Percentiles rank a stretch among this genome's conserved stretches.
Conservation (phyloP, 345 rosid species). For the Eutrema heterophyllum region DNA sequence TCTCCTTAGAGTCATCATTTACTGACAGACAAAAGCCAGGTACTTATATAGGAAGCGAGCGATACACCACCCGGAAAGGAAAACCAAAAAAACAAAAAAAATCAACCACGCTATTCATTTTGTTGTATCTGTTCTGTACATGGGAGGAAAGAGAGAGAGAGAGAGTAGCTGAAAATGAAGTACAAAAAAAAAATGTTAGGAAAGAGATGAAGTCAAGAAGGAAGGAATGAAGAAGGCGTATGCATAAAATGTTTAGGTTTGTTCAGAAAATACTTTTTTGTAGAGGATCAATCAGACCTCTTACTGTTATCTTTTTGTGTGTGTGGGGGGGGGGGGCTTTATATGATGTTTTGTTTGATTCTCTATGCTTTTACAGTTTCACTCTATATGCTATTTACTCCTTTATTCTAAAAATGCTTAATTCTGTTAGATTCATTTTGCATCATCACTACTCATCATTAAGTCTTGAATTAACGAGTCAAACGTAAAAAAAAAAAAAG, state of each 20-base stretch:
- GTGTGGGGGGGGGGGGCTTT: conserved; percentile 13
- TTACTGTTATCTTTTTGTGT: conserved; percentile 16
- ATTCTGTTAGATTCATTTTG: conserved; percentile 4
- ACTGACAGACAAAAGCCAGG: conserved; percentile 39
- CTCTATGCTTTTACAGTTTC: conserved; percentile 17
- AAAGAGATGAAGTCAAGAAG: conserved; percentile 13
- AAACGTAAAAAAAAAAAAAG: not conserved
- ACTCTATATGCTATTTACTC: conserved; percentile 11
- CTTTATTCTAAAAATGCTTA: conserved; percentile 13
- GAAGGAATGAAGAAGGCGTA: conserved; percentile 1
- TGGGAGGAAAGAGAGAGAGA: conserved; percentile 16
- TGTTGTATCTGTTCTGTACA: conserved; percentile 39
- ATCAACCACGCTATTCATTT: conserved; percentile 13
- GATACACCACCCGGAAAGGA: conserved; percentile 4
- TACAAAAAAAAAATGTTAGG: conserved; percentile 16
- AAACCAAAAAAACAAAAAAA: not conserved
- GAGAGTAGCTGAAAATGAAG: conserved; percentile 20
- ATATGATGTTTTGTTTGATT: conserved; percentile 14
- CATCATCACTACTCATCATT: not conserved
- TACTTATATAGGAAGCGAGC: conserved; percentile 18
- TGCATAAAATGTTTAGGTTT: conserved; percentile 31
- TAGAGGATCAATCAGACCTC: conserved; percentile 13
- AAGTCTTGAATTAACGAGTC: not conserved
- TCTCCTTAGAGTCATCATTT: conserved; percentile 81
- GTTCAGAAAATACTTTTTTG: conserved; percentile 29